Evolutionary conservation across 495 filamentous ascomycete species (phyloP).

Genomic region (Xylaria venustula): DNA sequence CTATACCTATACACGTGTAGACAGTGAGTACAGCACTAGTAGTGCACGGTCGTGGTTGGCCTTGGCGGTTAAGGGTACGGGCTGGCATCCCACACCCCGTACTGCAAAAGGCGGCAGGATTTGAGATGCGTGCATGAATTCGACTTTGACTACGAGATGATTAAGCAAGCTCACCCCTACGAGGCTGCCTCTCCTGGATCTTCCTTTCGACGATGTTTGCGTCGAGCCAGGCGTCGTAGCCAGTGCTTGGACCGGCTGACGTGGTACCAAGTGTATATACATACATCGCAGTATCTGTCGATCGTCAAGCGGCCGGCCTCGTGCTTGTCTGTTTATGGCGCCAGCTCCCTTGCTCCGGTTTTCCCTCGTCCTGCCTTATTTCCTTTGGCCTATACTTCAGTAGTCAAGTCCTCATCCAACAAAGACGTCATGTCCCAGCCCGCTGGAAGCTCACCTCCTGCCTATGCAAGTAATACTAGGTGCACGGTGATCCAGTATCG

Average conservation of each 20-base stretch:
- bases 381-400: background rate
- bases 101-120: background rate
- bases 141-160: background rate
- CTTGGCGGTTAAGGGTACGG: no score
- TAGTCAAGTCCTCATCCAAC: background rate
- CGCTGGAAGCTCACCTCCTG: no score
- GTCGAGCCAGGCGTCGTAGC: background rate
- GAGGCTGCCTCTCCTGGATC: background rate
- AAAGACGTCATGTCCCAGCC: background rate
- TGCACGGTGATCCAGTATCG: no score
- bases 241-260: background rate
- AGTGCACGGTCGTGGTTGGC: background rate
- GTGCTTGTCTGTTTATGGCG: background rate
- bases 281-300: background rate
- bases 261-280: background rate
- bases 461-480: no score
- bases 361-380: background rate
- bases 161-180: background rate
- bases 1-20: no score
- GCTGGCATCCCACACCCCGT: constrained; percentile 5
- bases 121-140: background rate
- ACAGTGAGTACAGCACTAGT: background rate
- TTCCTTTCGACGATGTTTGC: background rate
- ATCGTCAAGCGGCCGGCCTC: background rate
- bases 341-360: background rate